Evolutionary conservation across 176 grass and related monocot species (phyloP).

Genomic region (Carex cristatella): DNA sequence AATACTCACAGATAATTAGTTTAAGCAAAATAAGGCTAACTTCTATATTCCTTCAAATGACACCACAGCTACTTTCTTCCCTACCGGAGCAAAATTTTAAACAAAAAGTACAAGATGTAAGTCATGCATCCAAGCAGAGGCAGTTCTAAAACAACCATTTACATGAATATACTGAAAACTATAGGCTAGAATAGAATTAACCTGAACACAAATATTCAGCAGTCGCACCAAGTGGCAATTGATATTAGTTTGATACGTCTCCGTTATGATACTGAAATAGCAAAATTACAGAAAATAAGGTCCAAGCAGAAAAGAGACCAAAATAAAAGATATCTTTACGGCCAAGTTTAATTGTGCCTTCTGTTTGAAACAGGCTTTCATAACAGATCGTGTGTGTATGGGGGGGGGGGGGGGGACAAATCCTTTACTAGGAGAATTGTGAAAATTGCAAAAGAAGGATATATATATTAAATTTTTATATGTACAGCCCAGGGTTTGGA

Average conservation of each 20-base stretch:
- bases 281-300: constrained; percentile 12
- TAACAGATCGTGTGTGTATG: not conserved
- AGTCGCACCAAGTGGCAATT: not conserved
- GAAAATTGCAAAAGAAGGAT: not conserved
- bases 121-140: not conserved
- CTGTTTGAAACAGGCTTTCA: not conserved
- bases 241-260: constrained; percentile 48
- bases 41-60: constrained; percentile 15
- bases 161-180: not conserved
- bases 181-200: constrained; percentile 10
- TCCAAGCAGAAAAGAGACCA: constrained; percentile 1
- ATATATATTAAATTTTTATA: not conserved
- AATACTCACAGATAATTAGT: constrained; percentile 26
- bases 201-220: constrained; percentile 18
- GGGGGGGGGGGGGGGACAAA: not conserved
- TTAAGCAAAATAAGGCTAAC: constrained; percentile 19
- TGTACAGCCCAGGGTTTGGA: not conserved
- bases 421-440: not conserved
- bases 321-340: not conserved
- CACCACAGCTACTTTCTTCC: constrained; percentile 17
- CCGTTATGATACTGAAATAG: constrained; percentile 61
- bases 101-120: constrained; percentile 6
- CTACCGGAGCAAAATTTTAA: constrained; percentile 5
- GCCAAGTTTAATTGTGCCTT: not conserved
- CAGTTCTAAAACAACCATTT: not conserved